Base-by-base conservation (phyloP, 2,329 filamentous ascomycete species). In the Chaetomium strumarium region DNA sequence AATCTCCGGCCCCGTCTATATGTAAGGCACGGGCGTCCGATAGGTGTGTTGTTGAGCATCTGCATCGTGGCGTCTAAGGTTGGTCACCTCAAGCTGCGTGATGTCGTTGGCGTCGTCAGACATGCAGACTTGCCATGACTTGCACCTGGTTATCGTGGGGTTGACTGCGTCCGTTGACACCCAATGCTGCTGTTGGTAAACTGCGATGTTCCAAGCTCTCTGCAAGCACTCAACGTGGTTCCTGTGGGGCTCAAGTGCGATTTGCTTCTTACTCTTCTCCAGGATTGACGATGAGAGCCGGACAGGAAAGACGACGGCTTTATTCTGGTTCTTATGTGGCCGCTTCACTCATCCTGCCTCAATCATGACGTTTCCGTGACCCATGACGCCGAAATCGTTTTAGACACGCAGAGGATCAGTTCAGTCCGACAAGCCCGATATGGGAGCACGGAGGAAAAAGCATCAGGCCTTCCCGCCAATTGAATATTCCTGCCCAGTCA, bases 371-470 rank as follows among this genome's bases (percentile, higher is more conserved):
- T 7, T 24, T 24, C 4, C 24, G 4, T 24, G 24, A 7, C 24
- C n/a, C n/a, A n/a, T n/a, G n/a, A n/a, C n/a, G n/a, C n/a, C n/a
- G n/a, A n/a, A n/a, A n/a, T n/a, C 30, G 30, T 34, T 11, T 34
- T 14, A 12, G 24, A 14, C 19, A 29, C 36, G 34, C 36, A 16
- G 17, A n/a, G 39, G 38, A 43, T 33, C 4, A 20, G 24, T 11
- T 34, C 34, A 19, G 11, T 29, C 40, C 45, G 45, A 34, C 16
- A 19, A 13, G 11, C 51, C 46, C 17, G 46, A 53, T 46, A 20
- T n/a, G 51, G 51, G n/a, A 53, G 36, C 33, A 44, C 45, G 51
- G 45, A 52, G 42, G 42, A 9, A 41, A 42, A 54, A 41, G 34
- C 41, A 42, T 29, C 19, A 50, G 39, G n/a, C 17, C n/a, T 24